Conservation (phyloP, 108 stramenopile genomes). For the Skeletonema potamos region DNA sequence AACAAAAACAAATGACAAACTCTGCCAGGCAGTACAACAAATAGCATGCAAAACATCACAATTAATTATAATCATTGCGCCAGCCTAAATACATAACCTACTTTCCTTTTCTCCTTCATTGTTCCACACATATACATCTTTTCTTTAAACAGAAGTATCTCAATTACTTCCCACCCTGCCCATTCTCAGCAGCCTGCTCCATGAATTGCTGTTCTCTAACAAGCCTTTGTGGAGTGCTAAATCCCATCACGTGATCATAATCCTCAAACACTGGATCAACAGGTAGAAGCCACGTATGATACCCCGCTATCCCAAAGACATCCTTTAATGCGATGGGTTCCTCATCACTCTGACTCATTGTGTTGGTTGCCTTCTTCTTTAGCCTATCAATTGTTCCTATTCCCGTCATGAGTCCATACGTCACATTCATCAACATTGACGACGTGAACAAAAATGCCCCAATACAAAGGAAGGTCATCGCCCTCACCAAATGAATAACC, state of each 20-base stretch:
- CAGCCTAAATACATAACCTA: not conserved
- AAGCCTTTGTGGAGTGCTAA: conserved; percentile 73
- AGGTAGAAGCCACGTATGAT: conserved; percentile 80
- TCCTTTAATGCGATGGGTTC: conserved; percentile 85
- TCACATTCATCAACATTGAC: conserved; percentile 84
- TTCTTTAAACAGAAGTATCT: not conserved
- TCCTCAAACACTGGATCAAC: conserved; percentile 88
- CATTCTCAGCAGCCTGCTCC: conserved; percentile 30
- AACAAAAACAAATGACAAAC: not conserved
- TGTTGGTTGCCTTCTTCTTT: conserved; percentile 87
- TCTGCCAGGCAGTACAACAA: not conserved
- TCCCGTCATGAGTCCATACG: conserved; percentile 86
- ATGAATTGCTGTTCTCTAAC: conserved; percentile 65
- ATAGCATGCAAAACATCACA: not conserved
- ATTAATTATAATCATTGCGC: no score
- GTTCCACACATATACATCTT: conserved; percentile 1
- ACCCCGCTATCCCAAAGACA: conserved; percentile 86
- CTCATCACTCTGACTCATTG: conserved; percentile 79
- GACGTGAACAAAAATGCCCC: conserved; percentile 85
- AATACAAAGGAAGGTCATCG: conserved; percentile 80
- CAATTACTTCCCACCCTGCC: conserved; percentile 7
- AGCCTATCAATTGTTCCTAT: conserved; percentile 90
- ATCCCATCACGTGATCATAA: conserved; percentile 82
- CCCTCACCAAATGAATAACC: conserved; percentile 75
- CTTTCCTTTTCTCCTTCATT: not conserved